Conservation (phyloP, 2,329 filamentous ascomycete genomes). For the Stachybotrys chlorohalonatus region DNA sequence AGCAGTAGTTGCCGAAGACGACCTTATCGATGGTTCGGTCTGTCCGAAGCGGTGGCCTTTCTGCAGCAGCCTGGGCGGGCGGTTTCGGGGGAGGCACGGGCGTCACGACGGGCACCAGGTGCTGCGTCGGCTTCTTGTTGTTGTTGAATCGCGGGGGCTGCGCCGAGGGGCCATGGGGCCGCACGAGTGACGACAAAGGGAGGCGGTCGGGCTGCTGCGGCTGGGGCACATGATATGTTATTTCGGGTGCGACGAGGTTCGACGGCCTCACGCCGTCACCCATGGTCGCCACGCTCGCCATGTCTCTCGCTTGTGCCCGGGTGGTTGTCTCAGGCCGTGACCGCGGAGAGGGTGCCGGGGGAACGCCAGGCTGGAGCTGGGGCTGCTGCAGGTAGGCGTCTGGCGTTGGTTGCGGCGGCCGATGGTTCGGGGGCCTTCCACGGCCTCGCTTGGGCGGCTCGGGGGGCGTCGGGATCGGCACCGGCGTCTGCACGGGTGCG, state of each 20-base stretch:
- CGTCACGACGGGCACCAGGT: constrained; percentile 14
- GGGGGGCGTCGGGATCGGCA: constrained; percentile 7
- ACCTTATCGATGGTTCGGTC: constrained; percentile 82
- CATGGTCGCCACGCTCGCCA: constrained; percentile 12
- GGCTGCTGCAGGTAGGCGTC: not conserved
- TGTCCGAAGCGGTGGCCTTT: constrained; percentile 28
- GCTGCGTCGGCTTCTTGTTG: constrained; percentile 15
- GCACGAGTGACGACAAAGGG: constrained; percentile 19
- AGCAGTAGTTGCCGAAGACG: constrained; percentile 72
- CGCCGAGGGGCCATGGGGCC: constrained; percentile 22
- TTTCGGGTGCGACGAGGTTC: constrained; percentile 29
- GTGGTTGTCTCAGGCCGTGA: not conserved
- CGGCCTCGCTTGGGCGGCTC: constrained; percentile 13
- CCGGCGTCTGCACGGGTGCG: constrained; percentile 8
- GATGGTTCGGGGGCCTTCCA: constrained; percentile 4
- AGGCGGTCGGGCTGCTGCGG: constrained; percentile 14
- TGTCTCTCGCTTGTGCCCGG: constrained; percentile 3
- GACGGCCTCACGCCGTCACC: constrained; percentile 20
- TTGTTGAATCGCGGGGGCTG: constrained; percentile 17
- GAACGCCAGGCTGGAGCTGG: not conserved
- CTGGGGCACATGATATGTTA: constrained; percentile 29
- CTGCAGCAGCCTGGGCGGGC: constrained; percentile 12
- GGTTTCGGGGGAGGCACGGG: constrained; percentile 26
- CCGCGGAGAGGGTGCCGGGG: not conserved
- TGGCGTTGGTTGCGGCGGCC: not conserved